A percentile compares a stretch with the other conserved stretches of the same genome.
Conservation (phyloP, 352 stramenopile genomes). For the Globisporangium nagaii region DNA sequence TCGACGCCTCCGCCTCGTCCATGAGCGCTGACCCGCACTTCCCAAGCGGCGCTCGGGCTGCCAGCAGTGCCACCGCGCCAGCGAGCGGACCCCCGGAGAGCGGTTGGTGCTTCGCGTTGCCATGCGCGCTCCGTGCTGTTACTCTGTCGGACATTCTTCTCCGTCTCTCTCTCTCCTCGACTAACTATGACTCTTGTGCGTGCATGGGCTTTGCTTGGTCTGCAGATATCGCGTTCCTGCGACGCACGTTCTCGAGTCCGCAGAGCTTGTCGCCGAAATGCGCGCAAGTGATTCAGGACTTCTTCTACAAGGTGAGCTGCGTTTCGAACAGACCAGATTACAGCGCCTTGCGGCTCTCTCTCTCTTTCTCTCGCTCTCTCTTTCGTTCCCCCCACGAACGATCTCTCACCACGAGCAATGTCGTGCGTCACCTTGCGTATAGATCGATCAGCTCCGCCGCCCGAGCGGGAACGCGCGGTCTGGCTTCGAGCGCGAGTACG, state of each 20-base stretch:
- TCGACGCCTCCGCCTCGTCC: background rate
- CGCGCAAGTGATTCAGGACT: conserved; percentile 9
- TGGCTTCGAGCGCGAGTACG: conserved; percentile 64
- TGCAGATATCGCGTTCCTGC: conserved; percentile 18
- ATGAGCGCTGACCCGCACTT: background rate
- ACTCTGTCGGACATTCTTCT: background rate
- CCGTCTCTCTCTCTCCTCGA: background rate
- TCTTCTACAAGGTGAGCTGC: conserved; percentile 12
- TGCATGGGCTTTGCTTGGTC: background rate
- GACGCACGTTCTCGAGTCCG: conserved; percentile 6
- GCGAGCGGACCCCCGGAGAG: background rate
- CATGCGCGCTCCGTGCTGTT: background rate
- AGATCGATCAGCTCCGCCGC: conserved; percentile 28
- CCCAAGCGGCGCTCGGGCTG: background rate
- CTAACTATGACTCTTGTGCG: too few relatives aligned
- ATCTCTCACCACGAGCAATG: too few relatives aligned
- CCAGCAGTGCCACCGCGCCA: background rate
- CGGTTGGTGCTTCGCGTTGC: background rate
- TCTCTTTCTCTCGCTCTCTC: too few relatives aligned
- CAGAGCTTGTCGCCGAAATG: conserved; percentile 3
- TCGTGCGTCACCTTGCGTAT: background rate
- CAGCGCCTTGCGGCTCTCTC: too few relatives aligned
- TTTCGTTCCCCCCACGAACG: too few relatives aligned
- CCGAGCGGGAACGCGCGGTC: conserved; percentile 19
- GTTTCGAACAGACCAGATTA: too few relatives aligned